Base-by-base conservation (phyloP, 306 rosid species). In the Cucurbita pepo region DNA sequence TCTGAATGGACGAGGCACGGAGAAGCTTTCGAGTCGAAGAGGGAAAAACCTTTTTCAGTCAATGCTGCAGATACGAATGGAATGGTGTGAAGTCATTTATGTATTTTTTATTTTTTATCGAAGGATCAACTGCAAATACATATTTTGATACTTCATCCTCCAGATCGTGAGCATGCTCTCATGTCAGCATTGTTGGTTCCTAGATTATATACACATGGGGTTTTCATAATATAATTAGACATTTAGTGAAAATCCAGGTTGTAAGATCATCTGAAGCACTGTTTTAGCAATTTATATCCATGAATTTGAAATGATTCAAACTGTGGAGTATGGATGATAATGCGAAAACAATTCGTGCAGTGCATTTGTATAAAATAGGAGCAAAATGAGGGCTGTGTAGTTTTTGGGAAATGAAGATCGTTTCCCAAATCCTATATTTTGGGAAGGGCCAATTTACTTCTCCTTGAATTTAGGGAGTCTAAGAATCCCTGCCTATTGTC, bases 1-100 rank as follows among this genome's bases (percentile, higher is more conserved):
- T 81, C 83, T 59, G 83, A 81, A 47, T 71, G 76, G 38, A 78
- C 80, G 73, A 80, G 75, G 52, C 89, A 77, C 69, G 81, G 79
- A 65, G 88, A 77, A 76, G 60, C 56, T 64, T 81, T 79, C 56
- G 82, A 81, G 56, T 71, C 78, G 22, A 80, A 84, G 75, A 81
- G 77, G 58, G 89, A 79, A 21, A 74, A 81, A 56, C 76, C 80
- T 65, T 76, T 77, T 80, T 83, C 84, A 57, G 77, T 76, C 21
- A 85, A 82, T 80, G 80, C 85, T 72, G 43, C 79, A 76, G 74
- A 77, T 50, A 56, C 75, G 69, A 84, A 45, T 74, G 82, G 79
- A 83, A 77, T 76, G 91, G 96, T 87, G 86, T 54, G 54, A 22
- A 12, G 56, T 12, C n/a, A 48, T 48, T 2, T 48, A 1, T 12